A percentile compares a stretch with the other conserved stretches of the same genome.
Conservation (phyloP, 2,329 filamentous ascomycete genomes). For the Colletotrichum salicis region DNA sequence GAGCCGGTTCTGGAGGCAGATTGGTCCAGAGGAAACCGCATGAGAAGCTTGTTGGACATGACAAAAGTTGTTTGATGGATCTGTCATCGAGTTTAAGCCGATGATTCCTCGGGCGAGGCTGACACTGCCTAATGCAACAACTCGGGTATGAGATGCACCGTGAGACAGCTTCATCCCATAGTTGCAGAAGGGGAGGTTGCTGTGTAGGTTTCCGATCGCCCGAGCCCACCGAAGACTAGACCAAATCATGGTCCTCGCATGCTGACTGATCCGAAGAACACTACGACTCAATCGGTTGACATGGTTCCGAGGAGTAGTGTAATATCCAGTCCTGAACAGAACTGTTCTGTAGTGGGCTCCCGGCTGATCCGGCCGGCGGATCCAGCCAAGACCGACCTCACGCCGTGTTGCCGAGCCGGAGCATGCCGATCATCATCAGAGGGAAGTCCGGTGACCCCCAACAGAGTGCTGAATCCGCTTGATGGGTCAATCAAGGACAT, state of each 20-base stretch:
- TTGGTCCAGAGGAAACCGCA: slow-evolving; percentile 6
- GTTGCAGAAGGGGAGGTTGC: slow-evolving; percentile 21
- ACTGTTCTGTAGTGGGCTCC: neutral
- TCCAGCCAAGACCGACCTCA: slow-evolving; percentile 27
- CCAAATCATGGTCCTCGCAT: slow-evolving; percentile 12
- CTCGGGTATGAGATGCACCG: slow-evolving; percentile 33
- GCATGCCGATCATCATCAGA: slow-evolving; percentile 31
- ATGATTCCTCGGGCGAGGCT: slow-evolving; percentile 16
- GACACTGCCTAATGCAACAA: slow-evolving; percentile 26
- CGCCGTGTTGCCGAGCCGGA: slow-evolving; percentile 25
- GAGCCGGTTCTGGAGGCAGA: neutral
- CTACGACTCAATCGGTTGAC: slow-evolving; percentile 1
- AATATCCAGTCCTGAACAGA: slow-evolving; percentile 1
- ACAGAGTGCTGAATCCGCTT: neutral
- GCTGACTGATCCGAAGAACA: slow-evolving; percentile 10
- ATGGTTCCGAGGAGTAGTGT: neutral
- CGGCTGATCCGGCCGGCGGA: slow-evolving; percentile 22
- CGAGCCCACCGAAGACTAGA: slow-evolving; percentile 33
- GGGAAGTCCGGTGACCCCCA: slow-evolving; percentile 1
- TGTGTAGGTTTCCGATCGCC: slow-evolving; percentile 32
- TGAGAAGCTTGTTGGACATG: slow-evolving; percentile 26
- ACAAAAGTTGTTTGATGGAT: slow-evolving; percentile 25
- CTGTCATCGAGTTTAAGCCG: slow-evolving; percentile 34
- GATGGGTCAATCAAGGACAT: neutral
- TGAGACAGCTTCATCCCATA: slow-evolving; percentile 36